Conservation (phyloP, 2,329 filamentous ascomycete species). For the Fusarium robinianum region DNA sequence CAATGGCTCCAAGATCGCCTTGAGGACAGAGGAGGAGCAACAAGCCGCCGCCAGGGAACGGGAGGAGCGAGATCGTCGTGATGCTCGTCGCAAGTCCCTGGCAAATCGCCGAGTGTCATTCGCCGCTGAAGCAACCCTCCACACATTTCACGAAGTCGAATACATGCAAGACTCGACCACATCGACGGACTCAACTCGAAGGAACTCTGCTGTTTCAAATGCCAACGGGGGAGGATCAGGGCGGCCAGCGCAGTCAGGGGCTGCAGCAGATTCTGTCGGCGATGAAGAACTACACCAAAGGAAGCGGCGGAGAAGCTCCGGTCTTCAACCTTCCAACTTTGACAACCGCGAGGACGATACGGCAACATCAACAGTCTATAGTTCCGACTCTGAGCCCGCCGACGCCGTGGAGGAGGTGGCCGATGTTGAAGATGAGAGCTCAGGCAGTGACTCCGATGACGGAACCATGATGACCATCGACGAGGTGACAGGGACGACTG, state of each 20-base stretch:
- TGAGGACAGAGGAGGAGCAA: constrained; percentile 72
- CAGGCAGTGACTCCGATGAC: constrained; percentile 67
- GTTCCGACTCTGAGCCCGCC: constrained; percentile 64
- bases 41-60: constrained; percentile 70
- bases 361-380: constrained; percentile 79
- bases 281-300: constrained; percentile 65
- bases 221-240: neutral
- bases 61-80: constrained; percentile 75
- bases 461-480: constrained; percentile 84
- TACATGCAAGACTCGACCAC: constrained; percentile 85
- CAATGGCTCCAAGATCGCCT: constrained; percentile 60
- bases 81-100: constrained; percentile 88
- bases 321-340: constrained; percentile 66
- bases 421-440: constrained; percentile 53
- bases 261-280: constrained; percentile 63
- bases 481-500: constrained; percentile 71
- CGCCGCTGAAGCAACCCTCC: constrained; percentile 92
- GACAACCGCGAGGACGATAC: constrained; percentile 68
- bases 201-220: constrained; percentile 59
- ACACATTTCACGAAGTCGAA: constrained; percentile 95
- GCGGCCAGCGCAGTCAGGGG: constrained; percentile 52
- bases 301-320: constrained; percentile 66
- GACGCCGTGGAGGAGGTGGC: constrained; percentile 61
- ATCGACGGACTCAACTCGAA: constrained; percentile 74
- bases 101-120: constrained; percentile 95